Percentiles rank a stretch among this genome's conserved stretches.
phyloP scores from a whole-genome alignment of 805 yeast species.

The Starmera dryadoides region DNA sequence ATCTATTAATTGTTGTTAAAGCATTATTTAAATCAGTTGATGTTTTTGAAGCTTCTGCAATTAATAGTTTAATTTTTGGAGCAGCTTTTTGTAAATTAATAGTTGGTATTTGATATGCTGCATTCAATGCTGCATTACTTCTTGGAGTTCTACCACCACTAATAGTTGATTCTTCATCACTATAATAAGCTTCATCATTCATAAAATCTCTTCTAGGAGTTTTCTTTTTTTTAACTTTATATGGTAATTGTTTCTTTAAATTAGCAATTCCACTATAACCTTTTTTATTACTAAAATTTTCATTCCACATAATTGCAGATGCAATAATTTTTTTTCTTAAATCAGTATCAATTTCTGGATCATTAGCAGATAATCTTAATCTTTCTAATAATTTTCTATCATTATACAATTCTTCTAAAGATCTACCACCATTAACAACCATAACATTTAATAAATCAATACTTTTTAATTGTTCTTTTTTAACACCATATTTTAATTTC shows the following conservation, averaged over 20 bases:
- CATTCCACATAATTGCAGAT: conserved; percentile 62
- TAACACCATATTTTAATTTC: conserved; percentile 77
- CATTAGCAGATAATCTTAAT: conserved; percentile 41
- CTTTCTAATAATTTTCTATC: conserved; percentile 66
- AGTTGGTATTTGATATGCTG: conserved; percentile 54
- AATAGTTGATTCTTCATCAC: conserved; percentile 20
- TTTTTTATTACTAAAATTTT: conserved; percentile 41
- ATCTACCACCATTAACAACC: conserved; percentile 46
- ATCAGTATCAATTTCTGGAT: conserved; percentile 34
- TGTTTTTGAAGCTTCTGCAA: conserved; percentile 71
- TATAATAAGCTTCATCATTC: conserved; percentile 44
- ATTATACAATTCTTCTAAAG: conserved; percentile 38
- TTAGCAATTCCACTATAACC: conserved; percentile 42
- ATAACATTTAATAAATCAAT: conserved; percentile 53
- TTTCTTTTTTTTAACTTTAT: conserved; percentile 17
- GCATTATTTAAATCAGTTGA: conserved; percentile 65
- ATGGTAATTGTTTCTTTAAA: conserved; percentile 39
- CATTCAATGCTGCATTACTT: conserved; percentile 28
- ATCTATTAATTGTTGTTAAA: conserved; percentile 34
- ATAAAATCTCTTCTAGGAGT: conserved; percentile 27
- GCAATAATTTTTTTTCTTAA: conserved; percentile 41
- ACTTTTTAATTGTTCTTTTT: conserved; percentile 59
- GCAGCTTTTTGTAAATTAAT: conserved; percentile 64
- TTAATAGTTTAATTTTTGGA: conserved; percentile 58
- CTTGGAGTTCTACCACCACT: conserved; percentile 1